Evolutionary conservation across 2,329 filamentous ascomycete genomes (phyloP).

Genomic region (Pseudomassariella vexata): DNA sequence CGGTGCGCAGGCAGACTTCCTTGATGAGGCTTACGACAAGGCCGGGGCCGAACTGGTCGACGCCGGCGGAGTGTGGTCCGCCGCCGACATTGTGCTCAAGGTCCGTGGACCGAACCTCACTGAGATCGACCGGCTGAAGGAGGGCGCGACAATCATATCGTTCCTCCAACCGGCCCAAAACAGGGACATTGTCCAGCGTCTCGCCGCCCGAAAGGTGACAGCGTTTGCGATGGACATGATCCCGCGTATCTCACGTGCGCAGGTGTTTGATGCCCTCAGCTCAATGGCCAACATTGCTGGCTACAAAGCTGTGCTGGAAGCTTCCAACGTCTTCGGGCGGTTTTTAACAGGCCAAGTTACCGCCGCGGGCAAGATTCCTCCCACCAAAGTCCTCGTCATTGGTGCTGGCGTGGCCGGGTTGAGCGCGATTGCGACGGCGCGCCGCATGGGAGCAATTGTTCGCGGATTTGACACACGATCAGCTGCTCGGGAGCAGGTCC

Average conservation of each 20-base stretch:
- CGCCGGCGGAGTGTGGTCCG: slow-evolving; percentile 61
- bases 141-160: slow-evolving; percentile 71
- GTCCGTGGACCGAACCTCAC: slow-evolving; percentile 68
- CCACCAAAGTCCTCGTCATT: slow-evolving; percentile 85
- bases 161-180: slow-evolving; percentile 83
- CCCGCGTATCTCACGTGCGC: slow-evolving; percentile 80
- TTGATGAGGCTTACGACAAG: slow-evolving; percentile 68
- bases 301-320: slow-evolving; percentile 87
- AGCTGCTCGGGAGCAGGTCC: slow-evolving; percentile 83
- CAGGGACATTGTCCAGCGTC: slow-evolving; percentile 64
- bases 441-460: slow-evolving; percentile 82
- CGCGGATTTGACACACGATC: slow-evolving; percentile 86
- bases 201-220: slow-evolving; percentile 66
- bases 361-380: slow-evolving; percentile 83
- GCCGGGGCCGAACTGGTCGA: slow-evolving; percentile 76
- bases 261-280: slow-evolving; percentile 82
- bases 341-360: slow-evolving; percentile 88
- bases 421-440: slow-evolving; percentile 81
- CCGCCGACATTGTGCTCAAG: slow-evolving; percentile 77
- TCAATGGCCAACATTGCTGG: slow-evolving; percentile 94
- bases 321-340: slow-evolving; percentile 81
- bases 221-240: slow-evolving; percentile 91
- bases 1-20: slow-evolving; percentile 71
- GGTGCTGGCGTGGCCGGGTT: slow-evolving; percentile 85
- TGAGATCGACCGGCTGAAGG: slow-evolving; percentile 63